Conservation (phyloP, 2,329 filamentous ascomycete species). For the Ascochyta fabae region DNA sequence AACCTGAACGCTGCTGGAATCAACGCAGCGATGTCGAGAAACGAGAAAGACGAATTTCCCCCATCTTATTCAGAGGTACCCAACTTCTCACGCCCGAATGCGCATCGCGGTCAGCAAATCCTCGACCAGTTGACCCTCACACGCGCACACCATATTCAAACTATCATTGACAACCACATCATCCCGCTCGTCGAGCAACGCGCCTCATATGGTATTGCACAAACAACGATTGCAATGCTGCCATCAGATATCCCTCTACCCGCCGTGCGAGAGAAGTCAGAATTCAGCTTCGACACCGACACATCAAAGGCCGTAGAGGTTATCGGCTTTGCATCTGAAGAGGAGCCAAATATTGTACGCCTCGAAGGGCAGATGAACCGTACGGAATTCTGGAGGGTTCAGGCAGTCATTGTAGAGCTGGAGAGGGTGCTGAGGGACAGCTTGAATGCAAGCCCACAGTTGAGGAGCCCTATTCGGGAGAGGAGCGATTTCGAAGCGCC, state of each 20-base stretch:
- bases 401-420: slow-evolving; percentile 51
- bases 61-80: slow-evolving; percentile 38
- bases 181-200: slow-evolving; percentile 51
- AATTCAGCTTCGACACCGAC: slow-evolving; percentile 38
- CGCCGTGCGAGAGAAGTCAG: slow-evolving; percentile 31
- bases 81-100: slow-evolving; percentile 12
- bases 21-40: slow-evolving; percentile 16
- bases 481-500: slow-evolving; percentile 1
- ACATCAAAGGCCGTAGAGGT: slow-evolving; percentile 40
- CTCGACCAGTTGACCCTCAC: slow-evolving; percentile 48
- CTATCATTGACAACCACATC: slow-evolving; percentile 50
- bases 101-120: slow-evolving; percentile 36
- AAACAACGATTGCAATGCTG: slow-evolving; percentile 53
- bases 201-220: slow-evolving; percentile 51
- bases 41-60: slow-evolving; percentile 22
- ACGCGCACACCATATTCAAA: slow-evolving; percentile 50
- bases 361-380: slow-evolving; percentile 50
- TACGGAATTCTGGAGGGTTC: slow-evolving; percentile 54
- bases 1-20: neutral
- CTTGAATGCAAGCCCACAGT: slow-evolving; percentile 34
- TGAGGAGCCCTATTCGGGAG: slow-evolving; percentile 15
- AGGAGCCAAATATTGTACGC: slow-evolving; percentile 49
- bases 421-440: slow-evolving; percentile 41
- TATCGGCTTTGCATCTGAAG: slow-evolving; percentile 50
- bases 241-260: slow-evolving; percentile 51